Base-by-base conservation (phyloP, 202 grass and related monocot genomes). In the Carex sylvatica region DNA sequence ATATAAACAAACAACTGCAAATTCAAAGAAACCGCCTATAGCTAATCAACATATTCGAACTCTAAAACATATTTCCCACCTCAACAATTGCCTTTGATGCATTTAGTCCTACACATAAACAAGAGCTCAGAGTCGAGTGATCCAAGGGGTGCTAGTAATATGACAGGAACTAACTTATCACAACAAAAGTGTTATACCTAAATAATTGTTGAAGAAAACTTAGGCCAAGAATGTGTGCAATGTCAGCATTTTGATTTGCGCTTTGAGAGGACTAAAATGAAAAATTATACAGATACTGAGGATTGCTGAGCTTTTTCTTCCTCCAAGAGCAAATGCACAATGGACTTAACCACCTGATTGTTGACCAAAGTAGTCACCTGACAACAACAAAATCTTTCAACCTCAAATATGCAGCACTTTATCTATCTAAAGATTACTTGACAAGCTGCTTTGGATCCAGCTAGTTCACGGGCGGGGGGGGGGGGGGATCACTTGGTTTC, bases 321-420 rank as follows among this genome's bases (percentile, higher is more conserved):
- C 85, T 93, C 96, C 83, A 95, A 84, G 55, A 98, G 65, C 86
- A 98, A 90, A 83, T 98, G 87, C 83, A 98, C 86, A 64, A 98
- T 95, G 66, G 92, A 98, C 74, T 85, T 95, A 18, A 98, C 89
- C 65, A 98, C 92, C 92, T 90, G 90, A 84, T 93, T 93, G 80
- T 94, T 84, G 54, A 69, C 83, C 84, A 90, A 93, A 79, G 87
- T 91, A 87, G 84, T 87, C 87, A 85, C 92, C 95, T 98, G 92
- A 83, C 83, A 93, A 68, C 13, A 89, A 55, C 66, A 71, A 61
- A 80, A 36, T 60, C 47, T 35, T 60, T 59, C n/a, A 20, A 38
- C 30, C 9, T 31, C 36, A 78, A n/a, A 18, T 78, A 78, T 40
- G 4, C 73, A 77, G 52, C 23, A 56, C 52, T 58, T 35, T 15